Base-by-base conservation (phyloP, 1,284 basidiomycete genomes). In the Trametes pubescens region DNA sequence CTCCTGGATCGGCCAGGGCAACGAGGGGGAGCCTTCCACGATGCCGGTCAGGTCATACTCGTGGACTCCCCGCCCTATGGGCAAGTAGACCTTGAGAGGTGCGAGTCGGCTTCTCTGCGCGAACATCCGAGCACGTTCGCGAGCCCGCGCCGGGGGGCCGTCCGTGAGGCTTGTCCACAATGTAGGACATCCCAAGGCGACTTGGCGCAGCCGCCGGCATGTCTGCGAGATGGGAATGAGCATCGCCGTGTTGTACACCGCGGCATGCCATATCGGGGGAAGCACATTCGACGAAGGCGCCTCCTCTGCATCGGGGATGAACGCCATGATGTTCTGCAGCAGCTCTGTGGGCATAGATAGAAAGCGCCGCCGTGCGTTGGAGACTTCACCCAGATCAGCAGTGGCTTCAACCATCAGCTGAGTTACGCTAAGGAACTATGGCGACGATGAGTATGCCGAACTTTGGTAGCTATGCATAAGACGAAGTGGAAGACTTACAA, bases 151-250 rank as follows among this genome's bases (percentile, higher is more conserved):
- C 2, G 7, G 8, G 9, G 44, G 24, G 13, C 24, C 10, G 26
- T 48, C 22, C 1, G 53, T 40, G n/a, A 64, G 37, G 7, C 49
- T 43, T 2, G 53, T 51, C 62, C 62, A 64, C 48, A 58, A 46
- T 5, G 35, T 21, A 18, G 54, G 37, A 16, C 46, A 51, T 1
- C 48, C 54, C 4, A 60, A 43, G 0, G 53, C 38, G 34, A 64
- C 38, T 13, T 56, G 18, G 9, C 62, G 62, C 13, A 64, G 38
- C 18, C 54, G 48, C 26, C 49, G 32, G 46, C 62, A 64, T 4
- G 57, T 60, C 26, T 48, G 52, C 13, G 62, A 60, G 9, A 64
- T 6, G 13, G 53, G 58, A 21, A 64, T 22, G 5, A 64, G 21
- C 4, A 57, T 14, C 21, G 58, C 43, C n/a, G 48, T 34, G 24